Evolutionary conservation across 306 rosid genomes (phyloP), one percentile per base, ranked within the genome.

Genomic region (Calophaca sinica): DNA sequence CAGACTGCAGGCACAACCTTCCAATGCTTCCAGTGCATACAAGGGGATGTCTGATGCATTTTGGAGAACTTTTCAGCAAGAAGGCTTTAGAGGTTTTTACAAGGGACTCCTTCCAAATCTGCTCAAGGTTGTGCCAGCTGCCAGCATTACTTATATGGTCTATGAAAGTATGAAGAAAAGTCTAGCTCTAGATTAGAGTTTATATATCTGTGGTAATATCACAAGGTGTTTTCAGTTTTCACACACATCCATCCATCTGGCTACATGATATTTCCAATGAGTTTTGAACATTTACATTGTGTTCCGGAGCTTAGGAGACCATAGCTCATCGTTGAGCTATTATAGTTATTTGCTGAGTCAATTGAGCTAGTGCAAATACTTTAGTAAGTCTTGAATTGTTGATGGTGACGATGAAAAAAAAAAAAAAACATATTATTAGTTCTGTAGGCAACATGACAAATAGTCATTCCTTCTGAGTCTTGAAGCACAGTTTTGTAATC

Each of bases 121-220:
- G 54, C 88, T 85, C 58, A 85, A 85, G 82, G 88, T 85, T 67
- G 88, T 82, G 51, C 88, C 88, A 9, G 84, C 88, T 75, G 88
- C 86, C 7, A 82, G 88, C 78, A 85, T 85, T 60, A 82, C 88
- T 61, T 85, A 85, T 3, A 29, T 85, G 84, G 82, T 79, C 32
- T 85, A 85, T 61, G 88, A 85, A 75, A 75, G 51, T 26, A 79
- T 82, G 88, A 85, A 85, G 72, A 85, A 85, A 73, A 85, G 11
- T 45, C 77, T 85, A 5, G 82, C 71, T 12, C 78, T 85, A 42
- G 77, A 76, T 3, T 85, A 82, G 84, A 76, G 38, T 46, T 54
- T 36, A 12, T 35, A 53, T 75, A 39, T 68, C 45, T 50, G 0
- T 3, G 4, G 51, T 38, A 54, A 45, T 10, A 20, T 70, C 52